Conservation (phyloP, 345 rosid species). For the Dovyalis caffra region DNA sequence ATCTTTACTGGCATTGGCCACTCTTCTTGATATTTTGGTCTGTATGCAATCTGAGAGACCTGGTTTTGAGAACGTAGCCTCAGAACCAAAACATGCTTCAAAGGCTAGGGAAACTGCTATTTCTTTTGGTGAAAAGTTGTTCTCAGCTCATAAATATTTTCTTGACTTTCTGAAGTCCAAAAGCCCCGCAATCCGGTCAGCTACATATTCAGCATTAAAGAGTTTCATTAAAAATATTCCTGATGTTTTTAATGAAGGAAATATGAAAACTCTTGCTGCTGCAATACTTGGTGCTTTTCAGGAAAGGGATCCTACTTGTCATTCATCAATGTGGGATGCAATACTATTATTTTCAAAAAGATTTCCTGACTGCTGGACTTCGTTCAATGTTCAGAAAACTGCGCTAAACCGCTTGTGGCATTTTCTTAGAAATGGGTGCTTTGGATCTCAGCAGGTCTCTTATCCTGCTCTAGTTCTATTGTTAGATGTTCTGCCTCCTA, state of each 20-base stretch:
- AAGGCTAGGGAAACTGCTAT: conserved; percentile 74
- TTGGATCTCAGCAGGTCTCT: conserved; percentile 82
- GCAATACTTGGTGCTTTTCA: conserved; percentile 79
- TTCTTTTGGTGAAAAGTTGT: conserved; percentile 74
- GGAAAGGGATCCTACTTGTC: conserved; percentile 84
- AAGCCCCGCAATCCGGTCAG: conserved; percentile 71
- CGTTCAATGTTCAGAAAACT: conserved; percentile 62
- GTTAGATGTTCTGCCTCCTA: conserved; percentile 62
- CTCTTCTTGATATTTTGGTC: conserved; percentile 75
- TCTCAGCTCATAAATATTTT: conserved; percentile 69
- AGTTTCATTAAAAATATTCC: conserved; percentile 72
- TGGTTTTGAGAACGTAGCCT: conserved; percentile 52
- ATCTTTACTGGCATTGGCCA: conserved; percentile 80
- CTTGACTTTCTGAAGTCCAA: conserved; percentile 68
- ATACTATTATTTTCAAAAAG: conserved; percentile 66
- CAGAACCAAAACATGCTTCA: conserved; percentile 61
- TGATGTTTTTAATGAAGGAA: conserved; percentile 61
- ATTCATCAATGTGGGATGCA: conserved; percentile 92
- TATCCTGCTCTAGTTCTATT: conserved; percentile 85
- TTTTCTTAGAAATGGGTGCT: conserved; percentile 85
- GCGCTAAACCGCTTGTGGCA: conserved; percentile 63
- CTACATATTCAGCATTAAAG: conserved; percentile 67
- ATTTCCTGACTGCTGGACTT: conserved; percentile 78
- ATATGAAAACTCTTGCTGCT: conserved; percentile 58
- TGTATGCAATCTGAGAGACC: conserved; percentile 45